Evolutionary conservation across 1,284 basidiomycete species (phyloP).

Genomic region (Puccinia novopanici): DNA sequence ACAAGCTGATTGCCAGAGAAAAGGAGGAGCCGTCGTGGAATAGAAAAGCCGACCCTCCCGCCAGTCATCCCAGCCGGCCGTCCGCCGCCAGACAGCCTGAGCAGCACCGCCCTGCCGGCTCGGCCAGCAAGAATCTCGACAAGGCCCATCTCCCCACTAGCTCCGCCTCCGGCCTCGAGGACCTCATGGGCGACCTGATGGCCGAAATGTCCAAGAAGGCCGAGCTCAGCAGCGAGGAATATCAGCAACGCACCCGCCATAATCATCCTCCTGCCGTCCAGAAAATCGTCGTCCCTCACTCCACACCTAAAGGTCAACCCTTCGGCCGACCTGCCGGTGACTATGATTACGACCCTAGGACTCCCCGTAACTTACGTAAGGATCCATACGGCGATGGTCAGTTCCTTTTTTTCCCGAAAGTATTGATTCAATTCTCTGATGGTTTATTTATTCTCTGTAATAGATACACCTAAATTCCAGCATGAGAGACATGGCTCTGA

Average conservation of each 20-base stretch:
- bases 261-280: not conserved
- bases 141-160: not conserved
- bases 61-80: not conserved
- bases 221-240: slow-evolving; percentile 15
- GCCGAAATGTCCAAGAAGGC: slow-evolving; percentile 41
- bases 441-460: not conserved
- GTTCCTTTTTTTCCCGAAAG: not conserved
- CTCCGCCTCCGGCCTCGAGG: slow-evolving; percentile 15
- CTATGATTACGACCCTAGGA: not conserved
- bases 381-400: not conserved
- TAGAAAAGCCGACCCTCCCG: not conserved
- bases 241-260: not conserved
- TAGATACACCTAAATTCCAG: not conserved
- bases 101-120: too few relatives aligned
- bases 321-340: not conserved
- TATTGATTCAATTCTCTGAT: not conserved
- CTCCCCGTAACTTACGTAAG: not conserved
- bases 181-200: slow-evolving; percentile 44
- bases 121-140: not conserved
- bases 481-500: not conserved
- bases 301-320: not conserved
- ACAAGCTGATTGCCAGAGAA: not conserved
- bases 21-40: not conserved
- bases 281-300: not conserved
- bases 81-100: too few relatives aligned